A percentile compares a stretch with the other conserved stretches of the same genome.
Evolutionary conservation across 2,329 filamentous ascomycete species (phyloP).

Genomic region (Colletotrichum tropicicola): DNA sequence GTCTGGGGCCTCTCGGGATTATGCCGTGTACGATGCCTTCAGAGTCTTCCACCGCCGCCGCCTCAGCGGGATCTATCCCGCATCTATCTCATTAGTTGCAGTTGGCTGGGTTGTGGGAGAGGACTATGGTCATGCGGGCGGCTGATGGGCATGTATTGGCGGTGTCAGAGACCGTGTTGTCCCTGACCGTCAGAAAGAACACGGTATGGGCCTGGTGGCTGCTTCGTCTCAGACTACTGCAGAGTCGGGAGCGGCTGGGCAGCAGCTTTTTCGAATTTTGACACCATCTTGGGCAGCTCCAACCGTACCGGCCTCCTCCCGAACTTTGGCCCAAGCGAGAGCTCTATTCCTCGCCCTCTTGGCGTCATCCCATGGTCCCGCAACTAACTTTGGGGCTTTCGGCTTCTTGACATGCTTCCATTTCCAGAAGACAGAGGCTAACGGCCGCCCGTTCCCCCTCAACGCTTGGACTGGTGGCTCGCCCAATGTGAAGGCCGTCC

Average conservation of each 20-base stretch:
- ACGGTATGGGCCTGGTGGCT: constrained; percentile 3
- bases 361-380: constrained; percentile 11
- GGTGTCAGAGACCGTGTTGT: neutral
- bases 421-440: constrained; percentile 13
- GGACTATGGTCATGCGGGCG: neutral
- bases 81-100: neutral
- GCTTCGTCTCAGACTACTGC: constrained; percentile 14
- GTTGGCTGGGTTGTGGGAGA: neutral
- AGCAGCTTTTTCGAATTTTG: neutral
- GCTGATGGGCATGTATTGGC: neutral
- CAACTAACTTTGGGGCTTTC: neutral
- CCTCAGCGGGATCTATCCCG: neutral
- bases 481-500: neutral
- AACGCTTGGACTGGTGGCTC: neutral
- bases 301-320: no score
- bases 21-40: no score
- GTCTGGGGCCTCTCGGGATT: no score
- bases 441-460: no score
- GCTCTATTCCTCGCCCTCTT: no score
- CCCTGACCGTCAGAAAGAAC: no score
- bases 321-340: no score
- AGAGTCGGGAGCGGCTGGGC: no score
- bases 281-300: constrained; percentile 12
- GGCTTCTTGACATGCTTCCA: neutral
- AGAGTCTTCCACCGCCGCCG: no score